phyloP scores from a whole-genome alignment of 2,329 filamentous ascomycete species.

The Cercospora janseana region DNA sequence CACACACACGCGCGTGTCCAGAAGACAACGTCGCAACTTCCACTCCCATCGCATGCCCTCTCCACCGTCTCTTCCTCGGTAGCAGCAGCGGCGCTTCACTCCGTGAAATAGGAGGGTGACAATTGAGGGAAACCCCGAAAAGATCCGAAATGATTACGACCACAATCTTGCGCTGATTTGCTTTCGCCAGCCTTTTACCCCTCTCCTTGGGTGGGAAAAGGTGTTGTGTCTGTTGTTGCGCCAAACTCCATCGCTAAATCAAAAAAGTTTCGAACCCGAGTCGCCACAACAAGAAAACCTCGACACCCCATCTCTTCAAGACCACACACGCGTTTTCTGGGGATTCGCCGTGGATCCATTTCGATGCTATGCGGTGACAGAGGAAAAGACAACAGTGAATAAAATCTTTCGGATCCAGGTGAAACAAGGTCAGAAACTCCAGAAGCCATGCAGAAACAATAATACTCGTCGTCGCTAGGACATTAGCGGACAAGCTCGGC shows the following conservation, averaged over 20 bases:
- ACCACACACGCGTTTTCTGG: conserved; percentile 7
- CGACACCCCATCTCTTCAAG: too few relatives aligned
- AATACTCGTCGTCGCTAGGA: too few relatives aligned
- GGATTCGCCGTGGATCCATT: too few relatives aligned
- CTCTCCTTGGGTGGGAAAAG: too few relatives aligned
- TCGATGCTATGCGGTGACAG: conserved; percentile 16
- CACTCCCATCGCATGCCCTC: too few relatives aligned
- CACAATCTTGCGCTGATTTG: not conserved
- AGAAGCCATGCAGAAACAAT: conserved; percentile 6
- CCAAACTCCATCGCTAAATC: conserved; percentile 20
- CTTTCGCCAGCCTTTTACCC: conserved; percentile 3
- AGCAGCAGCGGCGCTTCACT: conserved; percentile 9
- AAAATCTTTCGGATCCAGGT: not conserved
- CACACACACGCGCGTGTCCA: conserved; percentile 11
- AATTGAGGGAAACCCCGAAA: not conserved
- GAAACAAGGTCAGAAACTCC: conserved; percentile 1
- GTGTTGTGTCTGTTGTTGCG: too few relatives aligned
- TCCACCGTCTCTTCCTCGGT: not conserved
- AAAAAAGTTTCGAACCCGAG: not conserved
- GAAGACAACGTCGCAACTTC: not conserved
- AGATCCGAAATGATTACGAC: not conserved
- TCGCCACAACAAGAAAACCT: too few relatives aligned
- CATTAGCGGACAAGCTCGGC: conserved; percentile 70
- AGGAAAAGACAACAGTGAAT: conserved; percentile 6
- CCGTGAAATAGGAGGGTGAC: conserved; percentile 15